These are phyloP conservation scores for Manihot esculenta DNA, from an alignment of 441 rosid genomes.

Conservation along the genomic window DNA sequence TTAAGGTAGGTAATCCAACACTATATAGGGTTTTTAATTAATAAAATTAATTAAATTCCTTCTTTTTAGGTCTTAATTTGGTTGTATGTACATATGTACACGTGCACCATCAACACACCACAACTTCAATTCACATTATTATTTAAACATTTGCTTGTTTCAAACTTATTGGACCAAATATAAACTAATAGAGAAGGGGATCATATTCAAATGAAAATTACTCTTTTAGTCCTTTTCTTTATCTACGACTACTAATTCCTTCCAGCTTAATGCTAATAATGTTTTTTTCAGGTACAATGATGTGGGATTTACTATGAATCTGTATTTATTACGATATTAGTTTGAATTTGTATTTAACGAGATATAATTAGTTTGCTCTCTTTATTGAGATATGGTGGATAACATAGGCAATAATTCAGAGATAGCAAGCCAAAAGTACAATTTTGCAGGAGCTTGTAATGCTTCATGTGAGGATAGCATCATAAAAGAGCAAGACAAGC, in stretches of 20 bases:
- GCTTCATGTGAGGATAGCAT: slow-evolving; percentile 36
- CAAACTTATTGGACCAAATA: slow-evolving; percentile 39
- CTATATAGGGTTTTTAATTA: slow-evolving; percentile 13
- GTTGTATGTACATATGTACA: slow-evolving; percentile 33
- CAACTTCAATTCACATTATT: slow-evolving; percentile 31
- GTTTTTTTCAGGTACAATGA: no score
- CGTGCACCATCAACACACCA: slow-evolving; percentile 48
- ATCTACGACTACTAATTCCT: no score
- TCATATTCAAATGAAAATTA: no score
- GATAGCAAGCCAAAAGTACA: slow-evolving; percentile 20
- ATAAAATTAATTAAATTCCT: slow-evolving; percentile 12
- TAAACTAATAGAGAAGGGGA: no score
- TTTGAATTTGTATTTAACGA: no score
- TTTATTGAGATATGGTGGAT: slow-evolving; percentile 40
- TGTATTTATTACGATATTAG: no score
- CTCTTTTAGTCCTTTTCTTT: no score
- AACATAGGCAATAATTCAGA: slow-evolving; percentile 25
- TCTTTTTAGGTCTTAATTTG: slow-evolving; percentile 42
- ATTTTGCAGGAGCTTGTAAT: slow-evolving; percentile 27
- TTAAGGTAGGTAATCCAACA: slow-evolving; percentile 31
- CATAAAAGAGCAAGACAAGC: slow-evolving; percentile 64
- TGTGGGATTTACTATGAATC: no score
- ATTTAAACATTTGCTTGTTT: slow-evolving; percentile 18
- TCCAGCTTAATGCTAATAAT: no score
- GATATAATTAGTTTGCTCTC: no score